These are phyloP conservation scores for Thalassiosira mediterranea DNA, from an alignment of 352 stramenopile genomes.

Conservation along the genomic window DNA sequence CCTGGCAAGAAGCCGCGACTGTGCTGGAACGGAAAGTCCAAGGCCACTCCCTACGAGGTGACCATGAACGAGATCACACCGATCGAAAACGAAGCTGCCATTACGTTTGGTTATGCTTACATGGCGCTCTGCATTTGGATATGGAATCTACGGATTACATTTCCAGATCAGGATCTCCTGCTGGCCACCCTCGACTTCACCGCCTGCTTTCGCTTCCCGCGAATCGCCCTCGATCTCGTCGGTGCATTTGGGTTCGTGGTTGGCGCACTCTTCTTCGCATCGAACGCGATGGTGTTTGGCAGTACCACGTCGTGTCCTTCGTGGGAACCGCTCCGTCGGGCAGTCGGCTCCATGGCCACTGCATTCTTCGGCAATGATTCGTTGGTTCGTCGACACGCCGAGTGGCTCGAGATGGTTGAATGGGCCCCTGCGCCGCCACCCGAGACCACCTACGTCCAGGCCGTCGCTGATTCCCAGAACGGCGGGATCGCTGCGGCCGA, in stretches of 20 bases:
- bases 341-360: constrained; percentile 6
- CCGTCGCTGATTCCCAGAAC: not conserved
- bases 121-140: not conserved
- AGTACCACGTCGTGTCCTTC: not conserved
- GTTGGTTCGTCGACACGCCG: not conserved
- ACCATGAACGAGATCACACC: constrained; percentile 31
- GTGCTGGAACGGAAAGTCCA: constrained; percentile 28
- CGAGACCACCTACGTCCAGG: not conserved
- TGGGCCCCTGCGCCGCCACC: constrained; percentile 1
- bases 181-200: constrained; percentile 18
- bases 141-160: constrained; percentile 23
- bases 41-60: not conserved
- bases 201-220: constrained; percentile 27
- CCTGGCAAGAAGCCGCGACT: constrained; percentile 8
- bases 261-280: not conserved
- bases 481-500: not conserved
- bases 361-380: not conserved
- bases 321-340: constrained; percentile 36
- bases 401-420: constrained; percentile 18
- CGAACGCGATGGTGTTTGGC: constrained; percentile 49
- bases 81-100: not conserved
- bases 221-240: constrained; percentile 16
- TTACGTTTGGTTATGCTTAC: constrained; percentile 32
- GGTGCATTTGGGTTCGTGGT: constrained; percentile 39
- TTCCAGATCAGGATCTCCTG: constrained; percentile 1